A percentile compares a stretch with the other conserved stretches of the same genome.
Conservation (phyloP, 2,329 filamentous ascomycete genomes). For the Verticillium alfalfae region DNA sequence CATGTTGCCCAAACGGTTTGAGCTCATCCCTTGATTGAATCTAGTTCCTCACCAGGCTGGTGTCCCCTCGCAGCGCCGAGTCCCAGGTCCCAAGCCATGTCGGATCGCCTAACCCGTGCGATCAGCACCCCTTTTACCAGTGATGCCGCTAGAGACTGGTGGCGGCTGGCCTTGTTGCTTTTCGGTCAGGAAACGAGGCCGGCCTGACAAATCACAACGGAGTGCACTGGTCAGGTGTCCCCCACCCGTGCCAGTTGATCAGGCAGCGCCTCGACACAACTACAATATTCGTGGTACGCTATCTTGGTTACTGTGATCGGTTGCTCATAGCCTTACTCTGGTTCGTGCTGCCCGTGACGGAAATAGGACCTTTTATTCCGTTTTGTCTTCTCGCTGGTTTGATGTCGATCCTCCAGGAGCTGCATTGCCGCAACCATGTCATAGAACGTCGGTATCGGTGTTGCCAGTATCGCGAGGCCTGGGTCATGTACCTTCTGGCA, state of each 20-base stretch:
- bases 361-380: background rate
- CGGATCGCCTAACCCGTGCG: background rate
- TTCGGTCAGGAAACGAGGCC: background rate
- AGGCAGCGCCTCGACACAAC: background rate
- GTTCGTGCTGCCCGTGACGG: background rate
- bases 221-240: constrained; percentile 1
- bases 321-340: background rate
- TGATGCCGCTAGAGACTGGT: background rate
- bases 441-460: too few relatives aligned
- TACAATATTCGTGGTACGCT: background rate
- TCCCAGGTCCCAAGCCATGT: background rate
- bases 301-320: background rate
- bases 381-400: too few relatives aligned
- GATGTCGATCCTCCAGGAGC: too few relatives aligned
- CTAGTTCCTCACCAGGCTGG: background rate
- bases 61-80: background rate
- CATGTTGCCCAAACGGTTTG: background rate
- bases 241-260: background rate
- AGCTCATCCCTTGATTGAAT: background rate
- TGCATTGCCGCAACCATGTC: too few relatives aligned
- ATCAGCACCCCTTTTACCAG: background rate
- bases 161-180: constrained; percentile 1
- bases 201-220: background rate
- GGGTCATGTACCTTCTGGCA: too few relatives aligned
- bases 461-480: too few relatives aligned